These are phyloP conservation scores for Calycina marina DNA, from an alignment of 2,329 filamentous ascomycete genomes.

Conservation along the genomic window DNA sequence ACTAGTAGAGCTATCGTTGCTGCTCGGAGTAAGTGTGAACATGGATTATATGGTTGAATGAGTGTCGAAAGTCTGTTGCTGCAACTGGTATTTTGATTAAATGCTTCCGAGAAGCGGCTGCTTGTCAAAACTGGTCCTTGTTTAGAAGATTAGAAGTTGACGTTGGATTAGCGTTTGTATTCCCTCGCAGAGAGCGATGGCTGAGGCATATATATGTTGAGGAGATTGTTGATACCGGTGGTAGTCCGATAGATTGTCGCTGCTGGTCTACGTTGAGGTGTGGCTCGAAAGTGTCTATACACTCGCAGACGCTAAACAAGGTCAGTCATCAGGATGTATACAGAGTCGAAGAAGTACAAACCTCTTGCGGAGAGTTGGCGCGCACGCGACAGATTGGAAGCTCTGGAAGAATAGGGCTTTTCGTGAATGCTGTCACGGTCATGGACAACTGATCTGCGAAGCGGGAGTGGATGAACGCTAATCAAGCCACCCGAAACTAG, in stretches of 20 bases:
- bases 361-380: neutral
- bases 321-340: neutral
- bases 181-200: neutral
- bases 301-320: neutral
- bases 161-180: neutral
- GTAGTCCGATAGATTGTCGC: neutral
- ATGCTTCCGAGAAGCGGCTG: too few species aligned
- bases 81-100: too few species aligned
- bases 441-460: neutral
- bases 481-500: neutral
- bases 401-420: too few species aligned
- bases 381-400: neutral
- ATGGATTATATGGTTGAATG: too few species aligned
- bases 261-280: neutral
- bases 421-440: neutral
- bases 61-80: too few species aligned
- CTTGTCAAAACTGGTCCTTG: too few species aligned
- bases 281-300: neutral
- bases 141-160: too few species aligned
- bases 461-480: neutral
- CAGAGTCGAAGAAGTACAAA: neutral
- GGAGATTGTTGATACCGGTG: neutral
- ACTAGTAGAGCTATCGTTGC: too few species aligned
- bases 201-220: neutral
- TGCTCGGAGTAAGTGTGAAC: too few species aligned